Evolutionary conservation across 208 protist species (phyloP), one percentile per base, ranked within the genome.

Genomic region (Blastocrithidia nonstop): DNA sequence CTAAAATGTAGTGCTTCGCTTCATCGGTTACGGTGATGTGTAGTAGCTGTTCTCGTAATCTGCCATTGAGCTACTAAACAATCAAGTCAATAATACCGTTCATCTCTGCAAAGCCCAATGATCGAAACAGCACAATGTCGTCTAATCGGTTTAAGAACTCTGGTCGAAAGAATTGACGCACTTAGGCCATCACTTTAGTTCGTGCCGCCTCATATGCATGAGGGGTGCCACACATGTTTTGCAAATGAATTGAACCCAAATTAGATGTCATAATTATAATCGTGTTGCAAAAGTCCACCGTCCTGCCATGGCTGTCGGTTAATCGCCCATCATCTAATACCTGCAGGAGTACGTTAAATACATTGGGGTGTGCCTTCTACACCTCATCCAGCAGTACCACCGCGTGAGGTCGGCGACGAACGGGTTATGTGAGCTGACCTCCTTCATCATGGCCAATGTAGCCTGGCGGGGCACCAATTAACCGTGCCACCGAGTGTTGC

Each of bases 311-410:
- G 39, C 76, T 80, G 74, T 99, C 97, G 3, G 96, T 99, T 8
- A 99, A 71, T 36, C 95, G 78, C 9, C 96, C 97, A 31, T 99
- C 97, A 53, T 99, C 97, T 0, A 99, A 75, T 8, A 99, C 81
- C 71, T 99, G 97, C 21, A 99, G 71, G 1, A 99, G 76, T 20
- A 98, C 73, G 55, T 98, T 99, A 43, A 86, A 88, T 7, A 99
- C 87, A 48, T 80, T 81, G 33, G 70, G 83, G 66, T 99, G 97
- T 6, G 97, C 97, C 82, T 99, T 99, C 68, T 99, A 96, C 25
- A 99, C 76, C 66, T 99, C 98, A 55, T 99, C 98, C 37, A 99
- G 96, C 2, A 99, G 73, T 7, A 99, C 76, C 13, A 99, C 95
- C 38, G 78, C 73, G 71, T 99, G 98, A 1, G 96, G 95, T 23